A percentile compares a stretch with the other conserved stretches of the same genome.
Evolutionary conservation across 495 filamentous ascomycete genomes (phyloP).

Genomic region (Penicillium lividum): DNA sequence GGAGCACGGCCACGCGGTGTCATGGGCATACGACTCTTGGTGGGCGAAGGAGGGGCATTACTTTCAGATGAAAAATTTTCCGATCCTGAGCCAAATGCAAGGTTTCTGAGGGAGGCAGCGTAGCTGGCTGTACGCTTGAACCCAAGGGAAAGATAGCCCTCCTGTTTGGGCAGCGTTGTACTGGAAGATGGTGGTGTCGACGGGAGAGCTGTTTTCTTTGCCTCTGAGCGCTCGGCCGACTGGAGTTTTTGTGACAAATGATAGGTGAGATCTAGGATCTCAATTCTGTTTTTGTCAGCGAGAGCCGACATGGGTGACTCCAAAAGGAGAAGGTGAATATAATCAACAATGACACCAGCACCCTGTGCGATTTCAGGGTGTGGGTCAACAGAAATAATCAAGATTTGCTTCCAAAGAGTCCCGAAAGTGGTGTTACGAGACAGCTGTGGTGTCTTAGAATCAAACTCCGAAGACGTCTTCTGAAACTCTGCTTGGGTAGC

Average conservation of each 20-base stretch:
- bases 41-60: constrained; percentile 34
- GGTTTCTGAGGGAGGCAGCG: constrained; percentile 68
- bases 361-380: constrained; percentile 90
- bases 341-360: constrained; percentile 78
- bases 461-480: constrained; percentile 13
- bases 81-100: constrained; percentile 57
- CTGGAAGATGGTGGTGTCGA: constrained; percentile 50
- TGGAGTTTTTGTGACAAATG: constrained; percentile 52
- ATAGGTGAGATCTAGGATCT: constrained; percentile 64
- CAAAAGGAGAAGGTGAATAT: constrained; percentile 73
- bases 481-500: constrained; percentile 16
- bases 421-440: constrained; percentile 87
- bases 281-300: constrained; percentile 72
- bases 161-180: constrained; percentile 50
- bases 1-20: constrained; percentile 60
- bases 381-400: constrained; percentile 88
- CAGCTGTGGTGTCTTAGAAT: constrained; percentile 42
- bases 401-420: constrained; percentile 89
- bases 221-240: constrained; percentile 38
- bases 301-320: constrained; percentile 71
- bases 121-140: constrained; percentile 70
- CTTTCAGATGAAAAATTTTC: constrained; percentile 30
- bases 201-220: constrained; percentile 44
- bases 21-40: constrained; percentile 44
- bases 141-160: constrained; percentile 65